Conservation (phyloP, 352 stramenopile species). For the Phytophthora citrophthora region DNA sequence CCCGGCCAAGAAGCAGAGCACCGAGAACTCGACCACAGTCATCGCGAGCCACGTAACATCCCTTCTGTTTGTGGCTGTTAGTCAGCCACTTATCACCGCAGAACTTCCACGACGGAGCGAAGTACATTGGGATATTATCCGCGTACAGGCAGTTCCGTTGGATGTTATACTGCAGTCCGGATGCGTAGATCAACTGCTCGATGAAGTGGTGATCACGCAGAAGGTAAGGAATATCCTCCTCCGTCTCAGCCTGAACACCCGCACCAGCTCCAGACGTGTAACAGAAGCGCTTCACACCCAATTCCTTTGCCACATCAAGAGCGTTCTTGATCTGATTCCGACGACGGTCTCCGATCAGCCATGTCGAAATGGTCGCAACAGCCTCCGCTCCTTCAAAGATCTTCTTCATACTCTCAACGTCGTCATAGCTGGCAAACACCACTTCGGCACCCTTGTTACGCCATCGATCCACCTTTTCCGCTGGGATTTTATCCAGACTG, state of each 20-base stretch:
- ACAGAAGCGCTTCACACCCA: conserved; percentile 30
- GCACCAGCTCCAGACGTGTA: conserved; percentile 29
- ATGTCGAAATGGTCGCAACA: conserved; percentile 34
- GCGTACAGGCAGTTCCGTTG: conserved; percentile 35
- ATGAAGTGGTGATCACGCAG: conserved; percentile 35
- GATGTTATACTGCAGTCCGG: conserved; percentile 35
- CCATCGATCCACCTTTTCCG: conserved; percentile 22
- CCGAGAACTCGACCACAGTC: conserved; percentile 16
- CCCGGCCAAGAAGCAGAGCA: conserved; percentile 20
- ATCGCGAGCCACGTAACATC: conserved; percentile 21
- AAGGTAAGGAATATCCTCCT: conserved; percentile 32
- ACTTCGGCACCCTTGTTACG: conserved; percentile 30
- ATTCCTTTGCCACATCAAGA: conserved; percentile 21
- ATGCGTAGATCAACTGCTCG: conserved; percentile 27
- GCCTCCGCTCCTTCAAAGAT: conserved; percentile 24
- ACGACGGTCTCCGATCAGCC: conserved; percentile 34
- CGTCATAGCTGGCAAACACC: conserved; percentile 27
- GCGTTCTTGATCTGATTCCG: conserved; percentile 32
- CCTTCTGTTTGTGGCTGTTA: conserved; percentile 23
- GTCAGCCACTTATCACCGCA: conserved; percentile 33
- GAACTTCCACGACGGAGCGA: conserved; percentile 37
- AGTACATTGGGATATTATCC: conserved; percentile 34
- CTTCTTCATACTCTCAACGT: conserved; percentile 35
- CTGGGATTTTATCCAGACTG: conserved; percentile 29
- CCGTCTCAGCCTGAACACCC: conserved; percentile 19